Evolutionary conservation across 2,329 filamentous ascomycete species (phyloP), one percentile per base, ranked within the genome.

Genomic region (Scorias spongiosa): DNA sequence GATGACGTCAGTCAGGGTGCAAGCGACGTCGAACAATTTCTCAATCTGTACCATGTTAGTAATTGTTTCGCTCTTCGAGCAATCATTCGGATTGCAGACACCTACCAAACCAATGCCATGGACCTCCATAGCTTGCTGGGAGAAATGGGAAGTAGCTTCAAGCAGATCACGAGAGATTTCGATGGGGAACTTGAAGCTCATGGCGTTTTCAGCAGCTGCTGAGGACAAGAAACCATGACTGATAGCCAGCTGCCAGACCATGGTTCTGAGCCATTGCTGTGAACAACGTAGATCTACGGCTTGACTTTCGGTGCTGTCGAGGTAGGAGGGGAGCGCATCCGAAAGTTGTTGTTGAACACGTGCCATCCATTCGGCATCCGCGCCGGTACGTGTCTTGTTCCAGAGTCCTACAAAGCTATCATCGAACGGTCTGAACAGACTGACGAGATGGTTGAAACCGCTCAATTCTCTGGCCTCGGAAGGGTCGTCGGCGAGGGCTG

Each of bases 1-100:
- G 44, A 93, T 76, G 17, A 84, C 78, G 49, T 89, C 82, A 7
- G 74, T 80, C 48, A 91, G 68, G 12, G 79, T 78, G 58, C 75
- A 81, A 10, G 83, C 78, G 30, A 88, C 75, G 51, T 88, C 81
- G 53, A 91, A 75, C 10, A 93, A 65, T 58, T 89, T 89, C 57
- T 88, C 84, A 47, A 91, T 77, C 75, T 80, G 52, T 46, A 46
- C 47, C 30, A 39, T 17, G 41, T 47, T 26, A 48, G 40, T 12
- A 20, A 11, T 6, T 11, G 30, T 4, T 26, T 26, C 7, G 20
- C 20, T 3, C 7, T 26, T 26, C 20, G 3, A 26, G 20, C 14
- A 2, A 7, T 11, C 4, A 39, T 8, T 8, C 36, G 14, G 11
- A 10, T 39, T 9, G 26, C n/a, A 14, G 28, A 30, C 10, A 67